A percentile compares a stretch with the other conserved stretches of the same genome.
Evolutionary conservation across 495 filamentous ascomycete species (phyloP).

Genomic region (Zalerion maritima): DNA sequence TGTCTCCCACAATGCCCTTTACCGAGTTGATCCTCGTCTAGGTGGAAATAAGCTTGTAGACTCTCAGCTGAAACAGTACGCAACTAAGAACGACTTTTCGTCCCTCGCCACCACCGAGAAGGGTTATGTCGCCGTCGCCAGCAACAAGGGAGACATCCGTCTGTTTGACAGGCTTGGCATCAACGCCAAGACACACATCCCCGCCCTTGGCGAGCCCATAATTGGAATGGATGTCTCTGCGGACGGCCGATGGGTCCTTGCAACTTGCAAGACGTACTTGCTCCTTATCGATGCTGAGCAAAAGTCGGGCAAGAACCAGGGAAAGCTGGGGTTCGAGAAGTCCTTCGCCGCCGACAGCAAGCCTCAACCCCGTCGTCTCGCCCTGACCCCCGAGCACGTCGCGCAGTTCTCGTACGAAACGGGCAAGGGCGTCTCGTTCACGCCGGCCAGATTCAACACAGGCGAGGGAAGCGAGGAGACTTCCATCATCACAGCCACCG

Average conservation of each 20-base stretch:
- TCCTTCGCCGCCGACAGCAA: constrained; percentile 85
- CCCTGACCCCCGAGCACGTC: constrained; percentile 73
- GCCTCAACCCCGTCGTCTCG: constrained; percentile 83
- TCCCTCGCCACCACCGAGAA: constrained; percentile 87
- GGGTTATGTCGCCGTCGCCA: constrained; percentile 91
- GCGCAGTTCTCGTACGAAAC: constrained; percentile 97
- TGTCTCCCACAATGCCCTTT: constrained; percentile 79
- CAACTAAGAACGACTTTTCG: constrained; percentile 91
- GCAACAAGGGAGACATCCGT: constrained; percentile 93
- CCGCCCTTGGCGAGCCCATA: constrained; percentile 87
- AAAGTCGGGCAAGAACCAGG: constrained; percentile 87
- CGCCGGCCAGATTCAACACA: constrained; percentile 85
- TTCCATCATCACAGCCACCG: constrained; percentile 91
- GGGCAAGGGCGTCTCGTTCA: constrained; percentile 71
- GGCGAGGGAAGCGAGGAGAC: constrained; percentile 68
- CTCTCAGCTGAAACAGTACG: constrained; percentile 84
- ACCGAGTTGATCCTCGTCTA: constrained; percentile 84
- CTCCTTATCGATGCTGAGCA: constrained; percentile 85
- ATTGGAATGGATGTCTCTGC: constrained; percentile 89
- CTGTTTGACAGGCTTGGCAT: constrained; percentile 93
- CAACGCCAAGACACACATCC: constrained; percentile 93
- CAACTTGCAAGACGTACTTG: constrained; percentile 87
- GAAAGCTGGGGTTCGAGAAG: constrained; percentile 93
- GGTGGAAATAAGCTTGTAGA: constrained; percentile 88
- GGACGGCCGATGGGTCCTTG: constrained; percentile 89